A percentile compares a stretch with the other conserved stretches of the same genome.
Evolutionary conservation across 805 yeast genomes (phyloP).

Genomic region (Dipodascus albidus): DNA sequence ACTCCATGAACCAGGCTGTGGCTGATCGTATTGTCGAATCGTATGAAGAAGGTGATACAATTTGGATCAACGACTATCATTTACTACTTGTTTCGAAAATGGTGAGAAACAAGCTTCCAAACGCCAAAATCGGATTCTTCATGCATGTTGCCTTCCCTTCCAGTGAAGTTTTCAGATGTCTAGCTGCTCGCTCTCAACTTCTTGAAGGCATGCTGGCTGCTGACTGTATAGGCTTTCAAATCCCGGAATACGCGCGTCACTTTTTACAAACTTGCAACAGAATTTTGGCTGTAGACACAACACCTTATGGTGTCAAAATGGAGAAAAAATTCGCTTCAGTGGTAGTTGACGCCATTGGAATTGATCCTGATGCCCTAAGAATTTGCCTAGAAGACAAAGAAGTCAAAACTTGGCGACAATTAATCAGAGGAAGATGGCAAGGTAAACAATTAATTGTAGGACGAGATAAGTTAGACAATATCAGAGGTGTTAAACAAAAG

Average conservation of each 20-base stretch:
- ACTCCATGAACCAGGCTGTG: constrained; percentile 58
- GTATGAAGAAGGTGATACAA: constrained; percentile 63
- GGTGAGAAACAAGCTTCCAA: constrained; percentile 64
- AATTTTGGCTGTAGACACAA: constrained; percentile 72
- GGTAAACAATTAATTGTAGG: constrained; percentile 57
- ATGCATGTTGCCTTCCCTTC: constrained; percentile 93
- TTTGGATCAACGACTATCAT: constrained; percentile 96
- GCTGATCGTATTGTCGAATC: constrained; percentile 63
- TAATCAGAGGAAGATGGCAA: constrained; percentile 72
- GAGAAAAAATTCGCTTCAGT: constrained; percentile 28
- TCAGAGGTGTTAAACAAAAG: constrained; percentile 84
- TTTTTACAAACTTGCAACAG: constrained; percentile 85
- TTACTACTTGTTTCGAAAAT: constrained; percentile 74
- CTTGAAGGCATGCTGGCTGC: constrained; percentile 83
- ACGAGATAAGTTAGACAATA: constrained; percentile 77
- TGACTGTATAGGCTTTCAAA: constrained; percentile 79
- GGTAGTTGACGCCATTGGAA: constrained; percentile 29
- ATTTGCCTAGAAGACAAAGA: constrained; percentile 34
- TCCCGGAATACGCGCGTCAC: constrained; percentile 86
- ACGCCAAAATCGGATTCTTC: constrained; percentile 84
- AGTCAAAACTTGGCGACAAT: constrained; percentile 52
- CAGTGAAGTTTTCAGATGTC: constrained; percentile 86
- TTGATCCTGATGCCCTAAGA: constrained; percentile 35
- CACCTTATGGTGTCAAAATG: constrained; percentile 37
- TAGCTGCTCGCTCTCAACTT: constrained; percentile 73